Percentiles rank a stretch among this genome's conserved stretches.
Evolutionary conservation across 2,329 filamentous ascomycete species (phyloP).

Genomic region (Periconia sp.): DNA sequence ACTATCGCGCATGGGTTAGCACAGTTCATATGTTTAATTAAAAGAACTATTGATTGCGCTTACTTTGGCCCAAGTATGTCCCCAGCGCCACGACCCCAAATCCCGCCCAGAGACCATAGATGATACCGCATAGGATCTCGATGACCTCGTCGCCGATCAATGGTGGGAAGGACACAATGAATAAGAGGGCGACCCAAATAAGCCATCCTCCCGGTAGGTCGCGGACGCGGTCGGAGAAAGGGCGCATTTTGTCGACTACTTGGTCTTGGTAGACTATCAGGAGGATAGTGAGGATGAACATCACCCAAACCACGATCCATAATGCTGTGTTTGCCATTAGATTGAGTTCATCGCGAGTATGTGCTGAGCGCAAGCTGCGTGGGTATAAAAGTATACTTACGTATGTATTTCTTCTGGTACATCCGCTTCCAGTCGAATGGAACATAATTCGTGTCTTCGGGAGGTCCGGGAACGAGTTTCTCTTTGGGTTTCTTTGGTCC

Average conservation of each 20-base stretch:
- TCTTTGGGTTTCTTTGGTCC: neutral
- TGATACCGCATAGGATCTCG: slow-evolving; percentile 14
- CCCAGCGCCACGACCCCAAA: slow-evolving; percentile 14
- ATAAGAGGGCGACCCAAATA: slow-evolving; percentile 11
- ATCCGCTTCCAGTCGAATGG: neutral
- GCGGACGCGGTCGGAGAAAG: slow-evolving; percentile 14
- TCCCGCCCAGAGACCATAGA: slow-evolving; percentile 13
- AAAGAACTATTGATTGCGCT: neutral
- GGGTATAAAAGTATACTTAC: no score
- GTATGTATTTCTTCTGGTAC: neutral
- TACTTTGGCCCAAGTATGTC: slow-evolving; percentile 12
- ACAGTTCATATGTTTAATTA: no score
- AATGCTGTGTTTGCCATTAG: neutral
- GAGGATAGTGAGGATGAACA: neutral
- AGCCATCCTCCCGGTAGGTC: slow-evolving; percentile 16
- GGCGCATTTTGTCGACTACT: slow-evolving; percentile 6
- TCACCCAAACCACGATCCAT: neutral
- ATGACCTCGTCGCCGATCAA: slow-evolving; percentile 14
- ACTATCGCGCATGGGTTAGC: neutral
- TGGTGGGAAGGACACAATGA: slow-evolving; percentile 15
- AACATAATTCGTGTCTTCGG: neutral
- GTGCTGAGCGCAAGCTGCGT: neutral
- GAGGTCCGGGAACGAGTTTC: neutral
- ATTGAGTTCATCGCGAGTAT: neutral
- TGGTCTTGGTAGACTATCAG: neutral